phyloP scores from a whole-genome alignment of 1,284 basidiomycete species.

The Nidula niveotomentosa region DNA sequence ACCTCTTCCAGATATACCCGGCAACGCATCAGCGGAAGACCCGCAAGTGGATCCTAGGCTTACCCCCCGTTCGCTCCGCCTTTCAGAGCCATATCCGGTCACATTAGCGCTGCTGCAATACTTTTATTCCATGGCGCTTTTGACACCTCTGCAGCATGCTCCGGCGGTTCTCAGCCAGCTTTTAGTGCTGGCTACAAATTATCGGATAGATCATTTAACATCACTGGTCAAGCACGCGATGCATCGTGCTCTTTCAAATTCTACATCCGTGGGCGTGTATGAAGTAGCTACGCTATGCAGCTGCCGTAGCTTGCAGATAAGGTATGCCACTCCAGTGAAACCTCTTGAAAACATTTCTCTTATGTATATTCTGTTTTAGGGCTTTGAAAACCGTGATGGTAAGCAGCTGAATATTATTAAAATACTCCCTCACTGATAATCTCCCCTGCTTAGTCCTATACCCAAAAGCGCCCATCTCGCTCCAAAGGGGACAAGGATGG shows the following conservation, averaged over 20 bases:
- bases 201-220: conserved; percentile 76
- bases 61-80: conserved; percentile 74
- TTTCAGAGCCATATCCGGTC: conserved; percentile 90
- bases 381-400: conserved; percentile 81
- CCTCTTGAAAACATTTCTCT: too few relatives aligned
- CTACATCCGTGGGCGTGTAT: conserved; percentile 87
- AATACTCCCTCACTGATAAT: neutral
- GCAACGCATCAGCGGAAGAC: conserved; percentile 41
- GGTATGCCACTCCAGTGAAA: conserved; percentile 41
- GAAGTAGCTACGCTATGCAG: conserved; percentile 92
- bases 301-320: conserved; percentile 85
- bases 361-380: conserved; percentile 25
- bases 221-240: conserved; percentile 88
- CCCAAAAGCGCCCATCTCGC: conserved; percentile 64
- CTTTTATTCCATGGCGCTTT: conserved; percentile 83
- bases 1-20: conserved; percentile 57
- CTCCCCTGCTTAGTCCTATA: conserved; percentile 48
- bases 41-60: conserved; percentile 69
- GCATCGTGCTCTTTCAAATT: conserved; percentile 82
- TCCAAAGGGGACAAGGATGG: conserved; percentile 50
- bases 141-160: conserved; percentile 89
- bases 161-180: conserved; percentile 88
- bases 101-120: conserved; percentile 91
- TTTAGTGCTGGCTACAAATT: conserved; percentile 82
- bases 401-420: conserved; percentile 14